Conservation (phyloP, 805 yeast genomes). For the Suhomyces vadensis region DNA sequence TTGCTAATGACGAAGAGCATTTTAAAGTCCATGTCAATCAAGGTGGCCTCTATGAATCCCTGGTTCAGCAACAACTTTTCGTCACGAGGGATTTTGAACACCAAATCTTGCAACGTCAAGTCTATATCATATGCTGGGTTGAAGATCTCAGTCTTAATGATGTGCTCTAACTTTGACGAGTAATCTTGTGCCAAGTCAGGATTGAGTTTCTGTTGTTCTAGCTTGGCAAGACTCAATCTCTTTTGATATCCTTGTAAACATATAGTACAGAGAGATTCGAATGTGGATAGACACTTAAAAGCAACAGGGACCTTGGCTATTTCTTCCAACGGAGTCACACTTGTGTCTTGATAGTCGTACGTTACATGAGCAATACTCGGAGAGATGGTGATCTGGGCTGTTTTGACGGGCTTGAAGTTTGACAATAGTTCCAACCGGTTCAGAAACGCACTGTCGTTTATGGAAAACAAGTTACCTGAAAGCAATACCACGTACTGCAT, state of each 20-base stretch:
- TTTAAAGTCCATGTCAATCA: conserved; percentile 43
- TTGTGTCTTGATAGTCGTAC: conserved; percentile 39
- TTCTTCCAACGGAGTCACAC: conserved; percentile 30
- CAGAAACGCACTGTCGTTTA: conserved; percentile 35
- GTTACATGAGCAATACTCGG: conserved; percentile 41
- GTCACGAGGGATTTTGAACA: conserved; percentile 19
- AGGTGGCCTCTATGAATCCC: conserved; percentile 21
- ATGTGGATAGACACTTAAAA: conserved; percentile 26
- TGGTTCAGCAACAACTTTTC: conserved; percentile 15
- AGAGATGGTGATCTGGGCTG: conserved; percentile 28
- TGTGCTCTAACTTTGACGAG: conserved; percentile 19
- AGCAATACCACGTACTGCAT: conserved; percentile 38
- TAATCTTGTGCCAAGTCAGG: conserved; percentile 9
- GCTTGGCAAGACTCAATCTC: conserved; percentile 30
- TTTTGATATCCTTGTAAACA: conserved; percentile 42
- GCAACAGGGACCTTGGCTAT: conserved; percentile 29
- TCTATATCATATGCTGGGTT: conserved; percentile 25
- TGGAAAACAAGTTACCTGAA: conserved; percentile 34
- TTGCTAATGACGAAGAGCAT: conserved; percentile 28
- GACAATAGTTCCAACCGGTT: conserved; percentile 29
- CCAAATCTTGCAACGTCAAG: conserved; percentile 22
- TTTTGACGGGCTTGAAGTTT: conserved; percentile 28
- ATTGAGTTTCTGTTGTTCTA: conserved; percentile 18
- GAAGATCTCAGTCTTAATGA: conserved; percentile 23
- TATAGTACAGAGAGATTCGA: conserved; percentile 26